Conservation (phyloP, 768 basidiomycete species). For the Paxillus rubicundulus region DNA sequence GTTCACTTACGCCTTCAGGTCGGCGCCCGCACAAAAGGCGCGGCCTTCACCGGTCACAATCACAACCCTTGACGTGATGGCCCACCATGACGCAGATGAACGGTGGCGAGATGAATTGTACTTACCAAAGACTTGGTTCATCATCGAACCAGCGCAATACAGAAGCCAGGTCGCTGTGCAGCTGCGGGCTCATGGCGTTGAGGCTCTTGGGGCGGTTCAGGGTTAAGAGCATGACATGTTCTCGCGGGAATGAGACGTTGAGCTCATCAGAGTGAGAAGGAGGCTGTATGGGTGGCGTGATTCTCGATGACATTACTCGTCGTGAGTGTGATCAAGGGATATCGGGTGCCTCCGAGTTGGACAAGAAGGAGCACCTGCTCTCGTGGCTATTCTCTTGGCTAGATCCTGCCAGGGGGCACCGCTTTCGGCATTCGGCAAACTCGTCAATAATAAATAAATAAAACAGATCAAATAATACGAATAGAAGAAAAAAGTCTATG, state of each 20-base stretch:
- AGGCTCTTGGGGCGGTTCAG: conserved; percentile 68
- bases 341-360: too few relatives aligned
- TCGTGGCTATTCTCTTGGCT: too few relatives aligned
- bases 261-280: conserved; percentile 38
- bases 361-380: too few relatives aligned
- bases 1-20: conserved; percentile 62
- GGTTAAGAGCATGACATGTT: conserved; percentile 53
- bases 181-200: conserved; percentile 69
- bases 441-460: too few relatives aligned
- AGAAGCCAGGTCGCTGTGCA: conserved; percentile 49
- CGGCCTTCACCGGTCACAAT: conserved; percentile 73
- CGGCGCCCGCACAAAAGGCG: conserved; percentile 77
- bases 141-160: conserved; percentile 73
- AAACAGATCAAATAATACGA: too few relatives aligned
- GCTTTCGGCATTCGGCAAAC: not conserved
- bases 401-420: not conserved
- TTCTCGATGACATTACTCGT: conserved; percentile 2
- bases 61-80: conserved; percentile 51
- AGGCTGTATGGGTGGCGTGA: not conserved
- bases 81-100: not conserved
- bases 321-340: not conserved
- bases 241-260: conserved; percentile 41
- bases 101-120: conserved; percentile 5
- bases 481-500: too few relatives aligned
- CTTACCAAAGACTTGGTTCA: conserved; percentile 70